A percentile compares a stretch with the other conserved stretches of the same genome.
These are phyloP conservation scores for Aspergillus pseudoglaucus DNA, from an alignment of 2,329 filamentous ascomycete genomes.

Conservation along the genomic window DNA sequence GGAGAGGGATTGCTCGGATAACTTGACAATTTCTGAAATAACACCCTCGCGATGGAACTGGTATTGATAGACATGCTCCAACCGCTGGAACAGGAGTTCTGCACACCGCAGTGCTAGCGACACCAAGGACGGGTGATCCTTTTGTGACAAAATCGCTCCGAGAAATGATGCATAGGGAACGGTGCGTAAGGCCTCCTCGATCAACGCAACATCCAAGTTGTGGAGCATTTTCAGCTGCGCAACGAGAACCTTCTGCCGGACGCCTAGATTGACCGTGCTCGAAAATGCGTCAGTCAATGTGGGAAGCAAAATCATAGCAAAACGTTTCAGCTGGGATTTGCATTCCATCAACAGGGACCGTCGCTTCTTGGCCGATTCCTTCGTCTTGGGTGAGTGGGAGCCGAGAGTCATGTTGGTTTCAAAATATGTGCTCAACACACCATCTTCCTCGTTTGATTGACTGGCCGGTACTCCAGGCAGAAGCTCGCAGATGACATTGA, in stretches of 20 bases:
- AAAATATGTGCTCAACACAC: constrained; percentile 40
- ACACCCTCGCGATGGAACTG: constrained; percentile 97
- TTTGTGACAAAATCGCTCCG: constrained; percentile 88
- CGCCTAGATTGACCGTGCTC: constrained; percentile 90
- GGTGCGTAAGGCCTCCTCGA: constrained; percentile 75
- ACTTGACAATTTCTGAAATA: constrained; percentile 78
- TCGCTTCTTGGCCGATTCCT: constrained; percentile 65
- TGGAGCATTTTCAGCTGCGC: constrained; percentile 98
- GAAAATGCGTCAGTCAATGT: constrained; percentile 96
- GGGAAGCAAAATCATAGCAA: constrained; percentile 86
- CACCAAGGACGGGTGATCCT: constrained; percentile 83
- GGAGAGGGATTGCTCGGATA: constrained; percentile 50
- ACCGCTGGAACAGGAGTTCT: constrained; percentile 74
- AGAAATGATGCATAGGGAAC: constrained; percentile 95
- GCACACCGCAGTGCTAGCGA: constrained; percentile 83
- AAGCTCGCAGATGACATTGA: constrained; percentile 95
- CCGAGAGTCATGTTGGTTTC: constrained; percentile 39
- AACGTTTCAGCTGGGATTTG: constrained; percentile 79
- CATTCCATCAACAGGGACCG: constrained; percentile 76
- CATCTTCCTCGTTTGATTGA: constrained; percentile 46
- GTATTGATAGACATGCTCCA: constrained; percentile 85
- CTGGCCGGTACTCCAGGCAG: constrained; percentile 66
- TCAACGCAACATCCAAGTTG: constrained; percentile 77
- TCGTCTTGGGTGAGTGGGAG: constrained; percentile 30
- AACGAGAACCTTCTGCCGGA: constrained; percentile 88